These are phyloP conservation scores for Boletus pseudopeckii DNA, from an alignment of 768 basidiomycete genomes.

Conservation along the genomic window DNA sequence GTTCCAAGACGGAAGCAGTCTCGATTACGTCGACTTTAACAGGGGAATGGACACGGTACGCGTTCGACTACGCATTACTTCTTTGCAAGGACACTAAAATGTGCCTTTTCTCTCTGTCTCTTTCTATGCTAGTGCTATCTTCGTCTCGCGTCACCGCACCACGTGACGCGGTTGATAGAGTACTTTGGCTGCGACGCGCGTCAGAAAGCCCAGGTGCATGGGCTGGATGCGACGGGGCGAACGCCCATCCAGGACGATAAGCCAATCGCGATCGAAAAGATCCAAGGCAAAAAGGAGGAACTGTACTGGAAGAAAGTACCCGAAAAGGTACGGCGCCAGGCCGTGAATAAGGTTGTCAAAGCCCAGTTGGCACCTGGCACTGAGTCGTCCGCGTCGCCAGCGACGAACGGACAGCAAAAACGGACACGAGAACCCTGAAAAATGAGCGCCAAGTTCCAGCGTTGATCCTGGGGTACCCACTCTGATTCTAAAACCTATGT, in stretches of 20 bases:
- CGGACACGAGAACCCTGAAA: conserved; percentile 11
- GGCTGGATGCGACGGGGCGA: conserved; percentile 54
- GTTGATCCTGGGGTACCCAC: too few species aligned
- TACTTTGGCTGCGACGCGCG: conserved; percentile 37
- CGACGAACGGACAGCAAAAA: conserved; percentile 12
- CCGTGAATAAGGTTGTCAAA: conserved; percentile 46
- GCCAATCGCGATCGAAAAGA: conserved; percentile 49
- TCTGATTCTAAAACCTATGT: not conserved
- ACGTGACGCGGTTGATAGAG: conserved; percentile 43
- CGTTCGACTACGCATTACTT: not conserved
- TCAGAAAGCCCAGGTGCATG: conserved; percentile 41
- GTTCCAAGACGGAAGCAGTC: conserved; percentile 24
- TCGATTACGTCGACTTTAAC: conserved; percentile 79
- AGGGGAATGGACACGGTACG: conserved; percentile 74
- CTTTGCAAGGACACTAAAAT: not conserved
- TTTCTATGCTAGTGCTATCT: conserved; percentile 58
- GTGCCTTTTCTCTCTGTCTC: not conserved
- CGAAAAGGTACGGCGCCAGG: conserved; percentile 61
- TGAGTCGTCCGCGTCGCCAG: not conserved
- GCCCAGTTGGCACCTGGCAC: not conserved
- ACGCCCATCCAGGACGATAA: conserved; percentile 13
- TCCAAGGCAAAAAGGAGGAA: conserved; percentile 60
- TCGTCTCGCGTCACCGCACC: conserved; percentile 53
- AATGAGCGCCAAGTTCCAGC: not conserved
- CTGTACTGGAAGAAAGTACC: conserved; percentile 82